Evolutionary conservation across 306 rosid genomes (phyloP).

Genomic region (Bauhinia variegata): DNA sequence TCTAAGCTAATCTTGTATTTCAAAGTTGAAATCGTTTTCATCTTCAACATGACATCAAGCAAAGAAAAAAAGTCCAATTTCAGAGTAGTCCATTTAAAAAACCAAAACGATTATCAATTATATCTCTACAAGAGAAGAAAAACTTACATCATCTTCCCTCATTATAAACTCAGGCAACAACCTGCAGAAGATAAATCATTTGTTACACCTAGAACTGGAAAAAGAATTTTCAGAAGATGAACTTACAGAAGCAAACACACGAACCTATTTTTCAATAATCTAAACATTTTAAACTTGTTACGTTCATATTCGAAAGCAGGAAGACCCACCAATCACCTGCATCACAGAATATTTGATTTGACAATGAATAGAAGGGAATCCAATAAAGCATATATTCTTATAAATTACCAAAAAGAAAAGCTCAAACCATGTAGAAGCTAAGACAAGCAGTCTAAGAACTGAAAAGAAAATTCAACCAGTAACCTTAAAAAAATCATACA

Average conservation of each 20-base stretch:
- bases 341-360: not conserved
- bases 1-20: no score
- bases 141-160: constrained; percentile 83
- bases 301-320: constrained; percentile 39
- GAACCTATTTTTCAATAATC: constrained; percentile 41
- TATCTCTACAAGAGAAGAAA: not conserved
- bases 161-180: constrained; percentile 65
- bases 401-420: not conserved
- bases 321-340: constrained; percentile 82
- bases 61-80: no score
- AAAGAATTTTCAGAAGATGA: not conserved
- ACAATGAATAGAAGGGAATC: no score
- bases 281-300: constrained; percentile 41
- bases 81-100: no score
- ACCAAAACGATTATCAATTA: no score
- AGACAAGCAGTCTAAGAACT: no score
- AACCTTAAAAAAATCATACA: constrained; percentile 30
- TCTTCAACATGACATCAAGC: no score
- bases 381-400: not conserved
- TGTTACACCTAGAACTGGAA: not conserved
- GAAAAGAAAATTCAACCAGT: not conserved
- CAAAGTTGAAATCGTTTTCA: no score
- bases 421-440: no score
- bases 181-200: constrained; percentile 23
- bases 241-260: not conserved